Base-by-base conservation (phyloP, 495 filamentous ascomycete genomes). In the Penicillium fimorum region DNA sequence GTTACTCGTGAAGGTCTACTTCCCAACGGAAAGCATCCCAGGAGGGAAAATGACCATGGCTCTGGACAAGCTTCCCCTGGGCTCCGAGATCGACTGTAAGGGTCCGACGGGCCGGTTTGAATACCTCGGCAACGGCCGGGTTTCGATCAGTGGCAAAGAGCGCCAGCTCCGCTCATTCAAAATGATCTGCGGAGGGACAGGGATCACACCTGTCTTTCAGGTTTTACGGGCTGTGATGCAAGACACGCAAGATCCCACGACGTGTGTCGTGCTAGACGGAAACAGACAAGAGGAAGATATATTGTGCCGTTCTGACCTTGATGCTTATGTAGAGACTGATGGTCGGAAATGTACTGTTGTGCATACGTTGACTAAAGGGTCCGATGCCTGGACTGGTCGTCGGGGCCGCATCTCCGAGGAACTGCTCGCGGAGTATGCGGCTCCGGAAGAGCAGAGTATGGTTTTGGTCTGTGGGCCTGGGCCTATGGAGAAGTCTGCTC, bases 121-220 rank as follows among this genome's bases (percentile, higher is more conserved):
- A 62, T 97, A 97, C 61, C 71, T 85, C 0, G 87, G 88, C 3
- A 67, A 76, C 1, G 91, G 93, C 0, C 59, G 70, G 9, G 88
- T 91, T 56, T 60, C 76, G 0, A 72, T 96, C 35, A 81, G 82
- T 37, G 84, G 82, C 4, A 76, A 74, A 33, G 70, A 80, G 57
- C 70, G 88, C 13, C 70, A 59, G 2, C 83, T 96, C 1, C 79
- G 79, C 40, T 79, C 77, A 24, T 92, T 97, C 70, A 76, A 85
- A 60, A 96, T 97, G 93, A 88, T 97, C 47, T 94, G 89, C 58
- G 93, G 82, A 29, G 93, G 93, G 35, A 89, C 83, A 3, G 93
- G 93, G 3, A 90, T 97, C 62, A 97, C 93, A 40, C 93, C 93
- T 1, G 89, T 97, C 53, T 96, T 87, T 74, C 89, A 96, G 59